Evolutionary conservation across 1,284 basidiomycete genomes (phyloP), one percentile per base, ranked within the genome.

Genomic region (Ceraceosorus guamensis): DNA sequence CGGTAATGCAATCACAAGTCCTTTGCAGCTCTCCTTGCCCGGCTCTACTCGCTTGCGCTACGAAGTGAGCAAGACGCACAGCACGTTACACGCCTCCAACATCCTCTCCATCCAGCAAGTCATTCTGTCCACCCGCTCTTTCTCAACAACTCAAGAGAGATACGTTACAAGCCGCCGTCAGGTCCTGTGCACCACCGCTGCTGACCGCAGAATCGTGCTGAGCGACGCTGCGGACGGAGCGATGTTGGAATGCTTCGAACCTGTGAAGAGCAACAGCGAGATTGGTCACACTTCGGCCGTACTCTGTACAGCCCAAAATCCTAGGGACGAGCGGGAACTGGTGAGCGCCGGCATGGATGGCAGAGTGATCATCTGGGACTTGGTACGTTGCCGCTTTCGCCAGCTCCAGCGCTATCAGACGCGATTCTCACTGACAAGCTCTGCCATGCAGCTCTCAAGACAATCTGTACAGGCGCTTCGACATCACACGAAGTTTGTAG

Each of bases 261-360:
- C 14, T 6, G 46, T 31, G 2, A 30, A 30, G 13, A 46, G 50
- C 5, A 16, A 14, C 14, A 35, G 7, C 13, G 52, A 46, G 13
- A 51, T 48, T 5, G 68, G 60, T 2, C 71, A 75, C 39, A 58
- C 60, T 13, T 68, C 70, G 3, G 71, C 72, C 2, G 66, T 73
- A 7, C 52, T 75, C 14, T 48, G 58, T 45, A 49, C 66, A 4
- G 66, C 62, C 0, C 70, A 73, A 43, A 63, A 71, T 37, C 62
- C 71, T 2, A 10, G 31, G 14, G 52, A 66, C 46, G 45, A 61
- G 6, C 43, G 65, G 30, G 70, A 67, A 37, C 48, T 68, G 18
- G 48, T 71, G 37, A 69, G 62, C 32, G 62, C 62, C 2, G 68
- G 71, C 0, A 73, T 73, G 69, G 71, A 74, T 31, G 69, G 61